Evolutionary conservation across 768 basidiomycete species (phyloP), one percentile per base, ranked within the genome.

Genomic region (Kwoniella bestiolae): DNA sequence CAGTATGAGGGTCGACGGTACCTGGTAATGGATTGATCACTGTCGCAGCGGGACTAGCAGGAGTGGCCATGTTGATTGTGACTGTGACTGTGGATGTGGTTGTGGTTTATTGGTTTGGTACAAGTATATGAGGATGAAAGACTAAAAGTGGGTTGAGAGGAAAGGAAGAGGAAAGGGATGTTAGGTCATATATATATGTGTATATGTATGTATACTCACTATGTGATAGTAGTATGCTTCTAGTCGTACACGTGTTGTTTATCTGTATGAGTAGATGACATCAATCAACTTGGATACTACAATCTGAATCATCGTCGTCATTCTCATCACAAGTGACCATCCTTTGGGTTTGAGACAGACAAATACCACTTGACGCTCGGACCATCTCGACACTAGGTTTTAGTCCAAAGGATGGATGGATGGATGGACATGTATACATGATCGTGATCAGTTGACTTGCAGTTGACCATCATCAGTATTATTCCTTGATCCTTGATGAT

Each of bases 91-190:
- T n/a, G n/a, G n/a, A n/a, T 12, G 14, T 25, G 8, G 26, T 16
- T 51, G 50, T 25, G 29, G 26, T 25, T 28, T 21, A 51, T 26
- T 29, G 23, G 28, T 16, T 51, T 1, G n/a, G n/a, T 6, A 21
- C 23, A 21, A 51, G 28, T 28, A 58, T 6, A 3, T 14, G 26
- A 58, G 44, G 12, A 46, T 32, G 47, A 46, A 28, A 58, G 44
- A 58, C 6, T 16, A 32, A 3, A 41, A 32, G 26, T 16, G 14
- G 23, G n/a, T 32, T 49, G 29, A 28, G 25, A 59, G 47, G 21
- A 60, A 60, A 50, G 23, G 47, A 49, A 60, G 46, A 49, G 38
- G n/a, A 28, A 34, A 60, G 35, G 16, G 28, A 49, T 34, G 41
- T 14, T 4, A 38, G 12, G 25, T 41, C n/a, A 3, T 14, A 5